Base-by-base conservation (phyloP, 106 monocot genomes). In the Allium fistulosum region DNA sequence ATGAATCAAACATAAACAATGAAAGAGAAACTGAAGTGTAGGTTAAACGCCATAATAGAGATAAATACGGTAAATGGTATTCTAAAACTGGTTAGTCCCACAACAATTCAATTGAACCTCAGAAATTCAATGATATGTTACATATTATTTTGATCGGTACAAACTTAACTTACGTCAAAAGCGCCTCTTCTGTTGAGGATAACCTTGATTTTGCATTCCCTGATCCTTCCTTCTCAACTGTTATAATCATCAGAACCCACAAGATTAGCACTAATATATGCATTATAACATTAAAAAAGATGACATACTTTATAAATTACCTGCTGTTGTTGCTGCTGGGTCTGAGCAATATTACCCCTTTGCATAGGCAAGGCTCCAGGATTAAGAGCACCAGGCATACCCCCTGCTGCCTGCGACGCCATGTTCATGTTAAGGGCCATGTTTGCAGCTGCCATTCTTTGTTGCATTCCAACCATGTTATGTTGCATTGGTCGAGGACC, bases 161-260 rank as follows among this genome's bases (percentile, higher is more conserved):
- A 37, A 37, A 37, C 37, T 22, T 37, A 68, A 68, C 53, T 79
- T 66, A 67, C 71, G 57, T 82, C 80, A 82, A 69, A 89, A 92
- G 9, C 92, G 82, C 58, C 97, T 86, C 76, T 92, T 90, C 79
- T 92, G 92, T 73, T 91, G 96, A 67, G 87, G 87, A 68, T 90
- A 99, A 13, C 89, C 97, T 65, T 78, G 76, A 70, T 92, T 92
- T 63, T 89, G 92, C 97, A 87, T 83, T 48, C 94, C 94, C 75
- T 69, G 92, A 74, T 99, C 97, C 70, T 87, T 99, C 73, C 97
- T 80, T 65, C 97, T 82, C 77, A 92, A 57, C 90, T 92, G 81
- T 74, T 70, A 37, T 37, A 37, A 37, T 37, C 37, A 57, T 16
- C 8, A 22, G 13, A 18, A 66, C 12, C 37, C 37, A 37, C 1